Evolutionary conservation across 129 eudicot genomes (phyloP).

Genomic region (Flaveria sonorensis): DNA sequence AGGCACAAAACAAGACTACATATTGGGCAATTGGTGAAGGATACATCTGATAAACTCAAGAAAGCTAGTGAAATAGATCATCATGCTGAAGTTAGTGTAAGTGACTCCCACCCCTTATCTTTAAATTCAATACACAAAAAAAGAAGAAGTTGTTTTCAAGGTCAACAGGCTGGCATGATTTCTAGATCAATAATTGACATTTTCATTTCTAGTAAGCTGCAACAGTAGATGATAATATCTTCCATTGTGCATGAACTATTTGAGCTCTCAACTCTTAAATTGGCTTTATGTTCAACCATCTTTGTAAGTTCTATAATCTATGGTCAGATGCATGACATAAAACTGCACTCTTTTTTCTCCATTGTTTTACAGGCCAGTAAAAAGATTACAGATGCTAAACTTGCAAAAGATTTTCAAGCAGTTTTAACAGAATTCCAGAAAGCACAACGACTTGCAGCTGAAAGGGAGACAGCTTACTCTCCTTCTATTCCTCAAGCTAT

Average conservation of each 20-base stretch:
- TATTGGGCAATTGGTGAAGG: conserved; percentile 82
- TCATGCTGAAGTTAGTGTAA: conserved; percentile 68
- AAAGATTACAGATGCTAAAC: conserved; percentile 89
- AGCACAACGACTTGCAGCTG: conserved; percentile 86
- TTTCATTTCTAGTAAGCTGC: neutral
- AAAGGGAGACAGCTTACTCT: conserved; percentile 83
- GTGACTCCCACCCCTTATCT: neutral
- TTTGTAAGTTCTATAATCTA: too few species aligned
- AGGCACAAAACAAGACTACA: conserved; percentile 89
- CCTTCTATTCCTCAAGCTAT: conserved; percentile 77
- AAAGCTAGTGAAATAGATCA: conserved; percentile 87
- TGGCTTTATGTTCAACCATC: too few species aligned
- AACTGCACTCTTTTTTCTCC: too few species aligned
- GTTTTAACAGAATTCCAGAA: conserved; percentile 84
- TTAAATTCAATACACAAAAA: neutral
- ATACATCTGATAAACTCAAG: conserved; percentile 85
- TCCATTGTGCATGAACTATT: too few species aligned
- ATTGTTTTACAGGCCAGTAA: conserved; percentile 62
- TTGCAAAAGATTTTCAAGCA: conserved; percentile 90
- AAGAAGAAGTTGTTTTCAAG: neutral
- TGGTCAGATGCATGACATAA: too few species aligned
- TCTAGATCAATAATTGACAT: neutral
- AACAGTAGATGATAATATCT: neutral
- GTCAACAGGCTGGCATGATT: conserved; percentile 9
- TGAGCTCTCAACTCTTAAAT: too few species aligned